A percentile compares a stretch with the other conserved stretches of the same genome.
phyloP scores from a whole-genome alignment of 257 asterid species.

The Fraxinus cuspidata region DNA sequence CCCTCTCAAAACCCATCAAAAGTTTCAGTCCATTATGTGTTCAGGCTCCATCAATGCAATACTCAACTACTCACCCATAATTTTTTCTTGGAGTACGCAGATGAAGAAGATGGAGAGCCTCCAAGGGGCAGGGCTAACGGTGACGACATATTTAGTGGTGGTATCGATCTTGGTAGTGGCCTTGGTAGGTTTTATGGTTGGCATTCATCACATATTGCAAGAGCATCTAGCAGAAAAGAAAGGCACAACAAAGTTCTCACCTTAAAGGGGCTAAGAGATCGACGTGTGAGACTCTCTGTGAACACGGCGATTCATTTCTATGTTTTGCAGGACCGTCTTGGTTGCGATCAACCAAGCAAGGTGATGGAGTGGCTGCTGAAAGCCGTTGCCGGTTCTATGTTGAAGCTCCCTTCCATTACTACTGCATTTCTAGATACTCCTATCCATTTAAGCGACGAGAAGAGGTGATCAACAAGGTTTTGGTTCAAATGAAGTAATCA shows the following conservation, averaged over 20 bases:
- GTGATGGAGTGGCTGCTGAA: slow-evolving; percentile 92
- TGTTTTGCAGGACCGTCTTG: slow-evolving; percentile 85
- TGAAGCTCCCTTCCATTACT: slow-evolving; percentile 65
- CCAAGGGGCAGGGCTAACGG: slow-evolving; percentile 12
- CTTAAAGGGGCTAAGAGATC: slow-evolving; percentile 72
- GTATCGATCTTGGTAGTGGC: slow-evolving; percentile 32
- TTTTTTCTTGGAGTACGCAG: slow-evolving; percentile 37
- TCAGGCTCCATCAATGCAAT: too few relatives aligned
- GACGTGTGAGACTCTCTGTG: slow-evolving; percentile 78
- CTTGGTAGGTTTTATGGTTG: slow-evolving; percentile 47
- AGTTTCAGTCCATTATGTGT: too few relatives aligned
- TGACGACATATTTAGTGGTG: slow-evolving; percentile 4
- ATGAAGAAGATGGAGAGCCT: slow-evolving; percentile 46
- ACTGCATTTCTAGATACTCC: slow-evolving; percentile 59
- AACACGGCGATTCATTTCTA: slow-evolving; percentile 84
- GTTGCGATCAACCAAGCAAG: slow-evolving; percentile 87
- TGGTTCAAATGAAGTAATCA: slow-evolving; percentile 51
- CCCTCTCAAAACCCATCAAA: too few relatives aligned
- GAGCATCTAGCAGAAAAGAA: slow-evolving; percentile 78
- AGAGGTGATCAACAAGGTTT: slow-evolving; percentile 49
- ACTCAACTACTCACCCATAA: too few relatives aligned
- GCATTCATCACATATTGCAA: slow-evolving; percentile 67
- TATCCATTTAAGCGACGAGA: slow-evolving; percentile 63
- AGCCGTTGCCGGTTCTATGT: slow-evolving; percentile 64
- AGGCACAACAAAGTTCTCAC: slow-evolving; percentile 87